Conservation (phyloP, 2,329 filamentous ascomycete genomes). For the Nemania sp. region DNA sequence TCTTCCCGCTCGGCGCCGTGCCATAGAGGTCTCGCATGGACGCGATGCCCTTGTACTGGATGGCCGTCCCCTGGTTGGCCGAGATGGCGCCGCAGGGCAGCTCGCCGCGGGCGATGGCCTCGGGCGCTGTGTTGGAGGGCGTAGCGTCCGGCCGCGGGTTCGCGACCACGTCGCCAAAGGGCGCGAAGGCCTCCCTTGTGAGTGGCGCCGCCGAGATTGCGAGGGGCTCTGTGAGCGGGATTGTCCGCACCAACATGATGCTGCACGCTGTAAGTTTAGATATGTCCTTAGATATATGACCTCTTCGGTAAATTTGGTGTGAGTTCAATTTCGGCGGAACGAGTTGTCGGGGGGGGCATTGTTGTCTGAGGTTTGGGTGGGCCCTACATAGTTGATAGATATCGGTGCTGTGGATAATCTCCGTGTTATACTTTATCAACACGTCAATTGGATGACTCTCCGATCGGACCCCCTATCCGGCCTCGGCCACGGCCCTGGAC, state of each 20-base stretch:
- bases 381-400: not conserved
- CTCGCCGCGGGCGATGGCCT: conserved; percentile 39
- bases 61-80: conserved; percentile 87
- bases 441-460: conserved; percentile 24
- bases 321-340: not conserved
- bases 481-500: conserved; percentile 18
- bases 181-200: conserved; percentile 74
- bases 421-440: conserved; percentile 1
- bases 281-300: not conserved
- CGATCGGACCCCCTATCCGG: conserved; percentile 17
- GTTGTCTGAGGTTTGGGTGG: not conserved
- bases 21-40: conserved; percentile 76
- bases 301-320: not conserved
- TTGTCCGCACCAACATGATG: conserved; percentile 48
- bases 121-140: conserved; percentile 53
- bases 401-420: conserved; percentile 16
- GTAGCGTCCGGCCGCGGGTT: conserved; percentile 73
- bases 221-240: conserved; percentile 44
- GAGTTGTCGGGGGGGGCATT: not conserved
- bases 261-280: too few species aligned
- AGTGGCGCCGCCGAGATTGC: conserved; percentile 73
- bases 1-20: conserved; percentile 69
- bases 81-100: conserved; percentile 64
- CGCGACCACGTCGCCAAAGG: conserved; percentile 85
- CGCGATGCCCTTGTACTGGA: conserved; percentile 88